Base-by-base conservation (phyloP, 2,329 filamentous ascomycete genomes). In the Uncinocarpus reesii region DNA sequence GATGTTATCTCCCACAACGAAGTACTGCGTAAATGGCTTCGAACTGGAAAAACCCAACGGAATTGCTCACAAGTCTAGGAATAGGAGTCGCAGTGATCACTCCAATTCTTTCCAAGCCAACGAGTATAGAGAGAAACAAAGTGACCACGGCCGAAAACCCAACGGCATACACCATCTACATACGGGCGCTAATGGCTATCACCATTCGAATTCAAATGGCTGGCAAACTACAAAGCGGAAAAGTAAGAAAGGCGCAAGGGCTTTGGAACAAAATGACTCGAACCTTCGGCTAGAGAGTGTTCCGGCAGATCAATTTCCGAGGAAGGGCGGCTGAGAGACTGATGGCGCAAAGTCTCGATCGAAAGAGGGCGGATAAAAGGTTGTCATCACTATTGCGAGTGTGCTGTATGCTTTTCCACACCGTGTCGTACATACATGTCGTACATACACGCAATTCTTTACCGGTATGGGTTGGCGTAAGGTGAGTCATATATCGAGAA, bases 161-260 rank as follows among this genome's bases (percentile, higher is more conserved):
- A 68, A 67, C 47, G 64, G 61, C 4, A 41, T 56, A 7, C 48
- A 53, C 24, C 55, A 62, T 5, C 38, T 53, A 7, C 49, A 48
- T 21, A 38, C 38, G 13, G 37, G 29, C 29, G 49, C 52, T 4
- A 61, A 64, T 15, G 35, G 43, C 13, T 8, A 34, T 42, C 43
- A 50, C 44, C 36, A 50, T 29, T 29, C 51, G n/a, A 59, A 57
- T 45, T 29, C 52, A 26, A 54, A 50, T 40, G 52, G 59, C 41
- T 72, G 69, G 69, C 68, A 72, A 55, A 70, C 64, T 2, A 57
- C 55, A 24, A 70, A 69, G 56, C 69, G 65, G 53, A 70, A 65
- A 55, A 60, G 67, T 47, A 67, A 65, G 50, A 64, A 63, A 52
- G 62, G 58, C 36, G 54, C 56, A 37, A 70, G 66, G 48, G 58